Conservation (phyloP, 2,329 filamentous ascomycete species). For the Penicillium decumbens region DNA sequence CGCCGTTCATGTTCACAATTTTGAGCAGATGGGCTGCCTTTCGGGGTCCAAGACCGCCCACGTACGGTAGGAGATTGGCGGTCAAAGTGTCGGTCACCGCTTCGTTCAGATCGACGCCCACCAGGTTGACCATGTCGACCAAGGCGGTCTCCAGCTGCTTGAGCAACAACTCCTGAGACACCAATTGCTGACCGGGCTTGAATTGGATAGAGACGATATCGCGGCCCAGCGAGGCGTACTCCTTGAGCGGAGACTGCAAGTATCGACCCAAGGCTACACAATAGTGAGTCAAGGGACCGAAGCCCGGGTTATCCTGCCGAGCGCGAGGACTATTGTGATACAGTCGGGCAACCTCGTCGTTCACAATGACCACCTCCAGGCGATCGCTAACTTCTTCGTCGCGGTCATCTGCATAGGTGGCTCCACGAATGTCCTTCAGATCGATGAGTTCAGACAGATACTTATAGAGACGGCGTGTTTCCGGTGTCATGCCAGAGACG, state of each 20-base stretch:
- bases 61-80: slow-evolving; percentile 81
- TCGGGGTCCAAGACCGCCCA: slow-evolving; percentile 84
- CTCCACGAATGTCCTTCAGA: slow-evolving; percentile 70
- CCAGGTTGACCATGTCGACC: slow-evolving; percentile 97
- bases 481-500: slow-evolving; percentile 81
- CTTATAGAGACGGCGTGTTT: slow-evolving; percentile 76
- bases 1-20: slow-evolving; percentile 86
- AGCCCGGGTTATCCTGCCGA: slow-evolving; percentile 70
- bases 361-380: slow-evolving; percentile 84
- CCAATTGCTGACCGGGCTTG: slow-evolving; percentile 81
- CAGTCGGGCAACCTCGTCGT: slow-evolving; percentile 93
- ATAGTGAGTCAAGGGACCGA: slow-evolving; percentile 76
- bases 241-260: slow-evolving; percentile 91
- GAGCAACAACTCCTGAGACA: slow-evolving; percentile 80
- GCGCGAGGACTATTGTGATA: slow-evolving; percentile 88
- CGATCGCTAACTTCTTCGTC: slow-evolving; percentile 71
- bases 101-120: slow-evolving; percentile 92
- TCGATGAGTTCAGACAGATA: slow-evolving; percentile 74
- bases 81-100: slow-evolving; percentile 75
- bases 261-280: slow-evolving; percentile 86
- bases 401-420: slow-evolving; percentile 79
- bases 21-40: slow-evolving; percentile 84
- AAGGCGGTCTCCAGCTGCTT: slow-evolving; percentile 91
- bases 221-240: slow-evolving; percentile 87
- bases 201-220: slow-evolving; percentile 84